Evolutionary conservation across 768 basidiomycete species (phyloP), one percentile per base, ranked within the genome.

Genomic region (Hericium erinaceus): DNA sequence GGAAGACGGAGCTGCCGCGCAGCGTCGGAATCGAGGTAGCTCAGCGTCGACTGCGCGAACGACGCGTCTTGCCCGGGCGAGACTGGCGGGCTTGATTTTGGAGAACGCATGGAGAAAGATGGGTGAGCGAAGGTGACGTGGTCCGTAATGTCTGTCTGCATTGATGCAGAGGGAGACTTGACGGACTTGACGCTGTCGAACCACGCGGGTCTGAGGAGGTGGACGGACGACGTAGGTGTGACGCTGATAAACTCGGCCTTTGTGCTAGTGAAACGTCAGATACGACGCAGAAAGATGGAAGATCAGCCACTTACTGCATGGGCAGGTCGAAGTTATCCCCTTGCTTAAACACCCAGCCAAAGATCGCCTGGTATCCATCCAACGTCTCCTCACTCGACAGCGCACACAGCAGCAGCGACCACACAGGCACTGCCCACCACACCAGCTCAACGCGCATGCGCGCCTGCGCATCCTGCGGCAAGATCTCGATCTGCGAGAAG

Each of bases 381-480:
- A 28, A 52, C 16, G 58, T 62, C 48, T 63, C 62, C 46, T 57
- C 58, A 12, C 60, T 57, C 16, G 58, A 59, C 15, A 63, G 22
- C 37, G 49, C 22, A 48, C 55, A 61, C 22, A 63, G 39, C 15
- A 60, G 41, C 18, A 61, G 49, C 16, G 62, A 61, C 60, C 57
- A 63, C 11, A 59, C 15, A 2, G 62, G 62, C 24, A 61, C 59
- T 22, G 61, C 58, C 62, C 62, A 63, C 62, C 62, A 63, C 16
- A 61, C 48, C 16, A 63, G 56, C 51, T 63, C 39, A 18, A 50
- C 57, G 33, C 49, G 54, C 33, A 59, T 3, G 20, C 39, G 37
- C n/a, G 48, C 39, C 10, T 33, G 50, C 15, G 58, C 54, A 11
- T 49, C 38, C 6, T 55, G 41, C 7, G 54, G 24, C 8, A 59